phyloP scores from a whole-genome alignment of 371 early-diverging fungal species.

The Rhizomucor pusillus region DNA sequence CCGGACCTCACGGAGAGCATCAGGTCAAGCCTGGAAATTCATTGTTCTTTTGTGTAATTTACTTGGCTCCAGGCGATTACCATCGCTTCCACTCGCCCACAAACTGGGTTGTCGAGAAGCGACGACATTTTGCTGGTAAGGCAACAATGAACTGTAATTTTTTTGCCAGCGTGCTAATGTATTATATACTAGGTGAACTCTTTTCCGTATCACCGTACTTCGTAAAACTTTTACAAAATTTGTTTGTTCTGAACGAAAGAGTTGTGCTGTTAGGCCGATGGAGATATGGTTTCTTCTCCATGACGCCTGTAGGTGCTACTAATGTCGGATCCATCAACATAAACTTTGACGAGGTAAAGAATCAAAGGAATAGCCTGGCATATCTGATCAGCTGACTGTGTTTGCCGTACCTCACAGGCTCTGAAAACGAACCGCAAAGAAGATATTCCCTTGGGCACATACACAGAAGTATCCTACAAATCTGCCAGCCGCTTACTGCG shows the following conservation, averaged over 20 bases:
- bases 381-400: background rate
- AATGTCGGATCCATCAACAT: constrained; percentile 95
- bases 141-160: too few relatives aligned
- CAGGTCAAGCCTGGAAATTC: constrained; percentile 64
- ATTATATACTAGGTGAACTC: constrained; percentile 65
- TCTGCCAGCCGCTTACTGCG: constrained; percentile 59
- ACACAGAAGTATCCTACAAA: constrained; percentile 72
- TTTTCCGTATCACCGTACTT: constrained; percentile 93
- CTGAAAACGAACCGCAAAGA: constrained; percentile 70
- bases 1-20: constrained; percentile 25
- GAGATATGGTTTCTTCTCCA: constrained; percentile 92
- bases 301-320: constrained; percentile 97
- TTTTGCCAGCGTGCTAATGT: too few relatives aligned
- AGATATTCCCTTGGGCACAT: constrained; percentile 68
- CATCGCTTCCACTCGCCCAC: constrained; percentile 98
- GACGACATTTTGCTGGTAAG: constrained; percentile 78
- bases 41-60: constrained; percentile 88
- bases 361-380: constrained; percentile 15
- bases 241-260: constrained; percentile 96
- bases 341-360: constrained; percentile 78
- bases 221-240: constrained; percentile 73
- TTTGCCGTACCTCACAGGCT: constrained; percentile 43
- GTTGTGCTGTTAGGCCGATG: constrained; percentile 90
- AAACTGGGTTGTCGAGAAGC: constrained; percentile 84
- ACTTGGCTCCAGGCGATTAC: constrained; percentile 97